These are phyloP conservation scores for Cercospora sp. DNA, from an alignment of 2,329 filamentous ascomycete species.

Conservation along the genomic window DNA sequence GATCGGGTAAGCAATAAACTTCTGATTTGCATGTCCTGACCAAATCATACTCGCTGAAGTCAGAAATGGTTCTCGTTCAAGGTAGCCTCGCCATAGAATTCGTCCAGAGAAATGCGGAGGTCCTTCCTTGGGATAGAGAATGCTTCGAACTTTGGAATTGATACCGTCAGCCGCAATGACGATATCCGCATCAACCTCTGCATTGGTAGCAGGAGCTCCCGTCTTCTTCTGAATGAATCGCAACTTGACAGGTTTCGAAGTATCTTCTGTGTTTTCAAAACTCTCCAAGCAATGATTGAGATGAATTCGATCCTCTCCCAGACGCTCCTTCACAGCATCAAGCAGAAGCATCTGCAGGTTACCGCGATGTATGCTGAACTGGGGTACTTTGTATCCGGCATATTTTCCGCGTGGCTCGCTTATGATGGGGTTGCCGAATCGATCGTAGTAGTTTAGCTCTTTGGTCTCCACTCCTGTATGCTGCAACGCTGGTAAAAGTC, in stretches of 20 bases:
- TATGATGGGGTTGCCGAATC: slow-evolving; percentile 47
- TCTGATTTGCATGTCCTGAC: slow-evolving; percentile 51
- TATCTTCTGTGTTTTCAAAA: slow-evolving; percentile 42
- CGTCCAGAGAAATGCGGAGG: slow-evolving; percentile 49
- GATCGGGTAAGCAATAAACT: slow-evolving; percentile 53
- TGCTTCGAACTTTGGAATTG: slow-evolving; percentile 46
- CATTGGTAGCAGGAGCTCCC: slow-evolving; percentile 33
- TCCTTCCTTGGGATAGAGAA: slow-evolving; percentile 49
- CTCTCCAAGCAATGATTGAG: slow-evolving; percentile 43
- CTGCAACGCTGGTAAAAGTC: slow-evolving; percentile 45
- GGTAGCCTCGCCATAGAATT: slow-evolving; percentile 51
- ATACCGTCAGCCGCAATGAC: slow-evolving; percentile 50
- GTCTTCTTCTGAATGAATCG: slow-evolving; percentile 20
- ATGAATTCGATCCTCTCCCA: slow-evolving; percentile 44
- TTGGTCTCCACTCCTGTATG: slow-evolving; percentile 46
- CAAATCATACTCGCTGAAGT: slow-evolving; percentile 50
- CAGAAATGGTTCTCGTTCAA: slow-evolving; percentile 45
- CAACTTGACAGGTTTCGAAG: slow-evolving; percentile 19
- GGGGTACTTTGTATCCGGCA: slow-evolving; percentile 48
- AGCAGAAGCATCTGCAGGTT: slow-evolving; percentile 50
- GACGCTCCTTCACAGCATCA: slow-evolving; percentile 45
- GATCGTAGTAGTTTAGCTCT: slow-evolving; percentile 51
- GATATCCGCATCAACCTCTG: slow-evolving; percentile 39
- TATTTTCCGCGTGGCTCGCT: slow-evolving; percentile 45
- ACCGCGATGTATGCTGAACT: slow-evolving; percentile 50